Base-by-base conservation (phyloP, 2,329 filamentous ascomycete species). In the Aspergillus latus region DNA sequence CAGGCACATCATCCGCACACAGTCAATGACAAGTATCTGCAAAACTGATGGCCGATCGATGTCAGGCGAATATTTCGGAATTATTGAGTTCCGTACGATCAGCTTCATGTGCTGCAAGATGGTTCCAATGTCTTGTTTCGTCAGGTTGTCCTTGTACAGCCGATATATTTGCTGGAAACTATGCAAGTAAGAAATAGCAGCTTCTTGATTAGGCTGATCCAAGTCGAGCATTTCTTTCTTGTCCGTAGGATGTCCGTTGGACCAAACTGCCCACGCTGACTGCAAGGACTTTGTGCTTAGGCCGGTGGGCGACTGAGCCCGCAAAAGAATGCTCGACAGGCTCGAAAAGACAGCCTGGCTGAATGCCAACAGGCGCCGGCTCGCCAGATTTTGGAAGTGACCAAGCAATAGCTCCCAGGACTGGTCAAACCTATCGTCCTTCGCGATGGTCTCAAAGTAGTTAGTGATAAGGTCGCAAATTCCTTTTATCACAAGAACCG, bases 121-220 rank as follows among this genome's bases (percentile, higher is more conserved):
- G n/a, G 80, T 82, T 40, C 81, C 77, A 7, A 92, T 84, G 46
- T 83, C 82, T 2, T 85, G 79, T 0, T 84, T 76, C 8, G 82
- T 82, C 16, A 96, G 76, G 13, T 84, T 82, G 6, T 79, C 74
- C 56, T 87, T 81, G 47, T 91, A 84, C 4, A 97, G 81, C 0
- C 85, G 83, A 67, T 96, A 96, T 1, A 97, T 81, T 64, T 94
- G 87, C 54, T 85, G 80, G 40, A 94, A 83, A 1, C 88, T 82
- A 21, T 86, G 82, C 1, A 94, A 83, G 74, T 96, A 97, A n/a
- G 92, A 89, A 30, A 90, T 77, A n/a, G 93, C 82, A 9, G 90
- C 92, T 55, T 87, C 87, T 68, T 96, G 90, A 62, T 94, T 95
- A 59, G 89, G 83, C 2, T 75, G 75, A 0, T 78, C 72, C 49